phyloP scores from a whole-genome alignment of 2,329 filamentous ascomycete species.

The Ilyonectria sp. region DNA sequence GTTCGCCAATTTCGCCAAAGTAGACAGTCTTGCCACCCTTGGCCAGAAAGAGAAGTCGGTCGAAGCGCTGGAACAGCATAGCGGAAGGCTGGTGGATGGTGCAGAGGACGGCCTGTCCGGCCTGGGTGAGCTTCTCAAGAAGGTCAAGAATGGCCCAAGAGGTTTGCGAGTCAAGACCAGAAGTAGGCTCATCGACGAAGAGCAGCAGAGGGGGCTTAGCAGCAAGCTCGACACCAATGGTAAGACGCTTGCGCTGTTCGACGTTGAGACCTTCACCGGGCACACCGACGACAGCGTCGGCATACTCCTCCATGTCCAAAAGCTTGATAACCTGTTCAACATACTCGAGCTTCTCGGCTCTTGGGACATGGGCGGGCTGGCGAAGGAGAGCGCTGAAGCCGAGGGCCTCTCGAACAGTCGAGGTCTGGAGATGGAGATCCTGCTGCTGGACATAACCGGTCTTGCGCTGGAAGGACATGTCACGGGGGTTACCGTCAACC shows the following conservation, averaged over 20 bases:
- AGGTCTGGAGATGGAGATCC: conserved; percentile 88
- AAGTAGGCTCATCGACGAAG: conserved; percentile 96
- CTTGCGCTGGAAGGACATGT: conserved; percentile 90
- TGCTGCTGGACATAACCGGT: conserved; percentile 95
- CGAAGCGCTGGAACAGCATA: conserved; percentile 93
- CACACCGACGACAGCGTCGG: conserved; percentile 91
- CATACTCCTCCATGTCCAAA: conserved; percentile 90
- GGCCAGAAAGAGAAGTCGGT: conserved; percentile 83
- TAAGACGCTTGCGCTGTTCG: conserved; percentile 82
- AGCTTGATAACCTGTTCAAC: conserved; percentile 93
- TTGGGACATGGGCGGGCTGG: conserved; percentile 82
- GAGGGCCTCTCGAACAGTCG: conserved; percentile 90
- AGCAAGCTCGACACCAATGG: conserved; percentile 95
- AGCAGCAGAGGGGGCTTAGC: conserved; percentile 91
- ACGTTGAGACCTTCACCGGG: conserved; percentile 88
- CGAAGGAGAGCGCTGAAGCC: conserved; percentile 89
- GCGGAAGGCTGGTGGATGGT: conserved; percentile 98
- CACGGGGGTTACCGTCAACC: conserved; percentile 75
- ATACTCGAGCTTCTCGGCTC: conserved; percentile 85
- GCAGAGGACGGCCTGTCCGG: conserved; percentile 93
- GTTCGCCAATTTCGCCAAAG: conserved; percentile 83
- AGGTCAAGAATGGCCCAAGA: conserved; percentile 93
- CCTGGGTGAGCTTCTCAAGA: conserved; percentile 89
- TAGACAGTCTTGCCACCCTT: conserved; percentile 85
- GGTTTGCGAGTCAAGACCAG: conserved; percentile 92